A percentile compares a stretch with the other conserved stretches of the same genome.
These are phyloP conservation scores for Saturnispora serradocipensis DNA, from an alignment of 805 yeast genomes.

Conservation along the genomic window DNA sequence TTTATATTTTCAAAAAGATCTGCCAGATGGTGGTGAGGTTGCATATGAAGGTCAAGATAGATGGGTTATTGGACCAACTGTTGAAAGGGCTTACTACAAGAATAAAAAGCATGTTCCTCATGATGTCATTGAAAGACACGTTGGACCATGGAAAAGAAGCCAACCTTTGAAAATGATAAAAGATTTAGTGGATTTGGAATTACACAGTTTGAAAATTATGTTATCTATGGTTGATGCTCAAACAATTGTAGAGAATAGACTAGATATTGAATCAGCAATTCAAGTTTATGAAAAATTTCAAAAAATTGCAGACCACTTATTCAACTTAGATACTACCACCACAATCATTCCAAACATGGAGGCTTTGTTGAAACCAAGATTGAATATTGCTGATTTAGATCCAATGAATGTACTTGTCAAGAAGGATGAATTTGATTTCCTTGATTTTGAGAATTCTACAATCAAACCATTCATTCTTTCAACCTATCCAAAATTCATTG, in stretches of 20 bases:
- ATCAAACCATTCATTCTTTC: conserved; percentile 77
- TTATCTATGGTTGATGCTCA: conserved; percentile 43
- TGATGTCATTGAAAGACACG: conserved; percentile 36
- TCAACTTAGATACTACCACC: conserved; percentile 42
- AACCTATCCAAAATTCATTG: conserved; percentile 73
- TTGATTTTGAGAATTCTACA: conserved; percentile 77
- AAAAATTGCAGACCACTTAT: conserved; percentile 46
- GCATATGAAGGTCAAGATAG: conserved; percentile 63
- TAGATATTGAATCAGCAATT: conserved; percentile 40
- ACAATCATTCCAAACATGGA: conserved; percentile 46
- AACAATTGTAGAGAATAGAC: conserved; percentile 33
- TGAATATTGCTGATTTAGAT: conserved; percentile 76
- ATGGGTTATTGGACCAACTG: conserved; percentile 89
- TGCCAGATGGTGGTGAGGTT: conserved; percentile 27
- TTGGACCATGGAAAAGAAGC: conserved; percentile 71
- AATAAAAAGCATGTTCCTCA: conserved; percentile 47
- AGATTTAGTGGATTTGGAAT: conserved; percentile 57
- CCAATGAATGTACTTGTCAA: conserved; percentile 72
- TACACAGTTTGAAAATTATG: conserved; percentile 49
- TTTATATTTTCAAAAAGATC: conserved; percentile 69
- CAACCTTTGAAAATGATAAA: conserved; percentile 55
- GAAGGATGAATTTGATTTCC: conserved; percentile 39
- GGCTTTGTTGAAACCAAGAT: conserved; percentile 61
- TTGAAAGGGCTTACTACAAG: conserved; percentile 71
- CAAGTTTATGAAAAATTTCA: conserved; percentile 54